Percentiles rank a stretch among this genome's conserved stretches.
These are phyloP conservation scores for Juglanconis sp. DNA, from an alignment of 2,329 filamentous ascomycete genomes.

Conservation along the genomic window DNA sequence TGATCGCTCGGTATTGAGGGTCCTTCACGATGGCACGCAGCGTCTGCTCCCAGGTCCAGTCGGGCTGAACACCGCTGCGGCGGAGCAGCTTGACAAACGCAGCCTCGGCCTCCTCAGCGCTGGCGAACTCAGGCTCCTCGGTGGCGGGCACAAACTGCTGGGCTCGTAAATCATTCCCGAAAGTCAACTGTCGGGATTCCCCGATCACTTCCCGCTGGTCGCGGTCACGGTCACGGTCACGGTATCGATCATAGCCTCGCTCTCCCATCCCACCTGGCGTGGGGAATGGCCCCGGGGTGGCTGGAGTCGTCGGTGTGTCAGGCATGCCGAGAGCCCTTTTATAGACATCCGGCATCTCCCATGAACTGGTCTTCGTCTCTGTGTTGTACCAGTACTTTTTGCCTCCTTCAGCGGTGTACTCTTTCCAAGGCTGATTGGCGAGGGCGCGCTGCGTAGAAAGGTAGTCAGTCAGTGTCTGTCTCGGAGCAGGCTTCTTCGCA, in stretches of 20 bases:
- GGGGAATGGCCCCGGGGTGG: constrained; percentile 40
- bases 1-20: constrained; percentile 86
- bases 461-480: constrained; percentile 11
- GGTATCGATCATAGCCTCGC: constrained; percentile 23
- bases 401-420: constrained; percentile 82
- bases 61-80: constrained; percentile 78
- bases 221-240: constrained; percentile 12
- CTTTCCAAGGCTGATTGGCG: constrained; percentile 84
- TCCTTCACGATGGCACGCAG: constrained; percentile 85
- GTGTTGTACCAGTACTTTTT: constrained; percentile 95
- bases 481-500: constrained; percentile 13
- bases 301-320: constrained; percentile 40
- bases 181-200: constrained; percentile 57
- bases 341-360: constrained; percentile 87
- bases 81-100: constrained; percentile 90
- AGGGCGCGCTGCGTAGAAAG: constrained; percentile 63
- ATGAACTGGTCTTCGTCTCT: constrained; percentile 86
- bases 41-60: constrained; percentile 90
- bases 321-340: constrained; percentile 68
- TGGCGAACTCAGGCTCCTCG: constrained; percentile 75
- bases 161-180: constrained; percentile 52
- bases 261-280: constrained; percentile 38
- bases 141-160: constrained; percentile 60
- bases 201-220: constrained; percentile 35
- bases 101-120: constrained; percentile 82